Conservation (phyloP, 2,329 filamentous ascomycete species). For the Stachybotrys chlorohalonatus region DNA sequence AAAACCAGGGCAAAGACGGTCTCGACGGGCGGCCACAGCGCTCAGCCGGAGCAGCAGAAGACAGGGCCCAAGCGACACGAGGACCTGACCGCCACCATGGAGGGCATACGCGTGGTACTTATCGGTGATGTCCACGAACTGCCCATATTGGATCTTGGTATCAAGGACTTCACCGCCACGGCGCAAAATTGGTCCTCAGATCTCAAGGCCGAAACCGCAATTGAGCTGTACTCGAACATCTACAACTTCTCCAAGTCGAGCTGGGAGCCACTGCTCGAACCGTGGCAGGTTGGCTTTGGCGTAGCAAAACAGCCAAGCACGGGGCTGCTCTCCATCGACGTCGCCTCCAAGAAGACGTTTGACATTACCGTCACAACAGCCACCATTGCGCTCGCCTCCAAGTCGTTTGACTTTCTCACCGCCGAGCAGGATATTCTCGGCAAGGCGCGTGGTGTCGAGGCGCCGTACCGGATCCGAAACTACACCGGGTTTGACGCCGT, state of each 20-base stretch:
- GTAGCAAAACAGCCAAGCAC: slow-evolving; percentile 69
- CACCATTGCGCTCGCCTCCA: slow-evolving; percentile 85
- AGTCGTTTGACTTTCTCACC: slow-evolving; percentile 83
- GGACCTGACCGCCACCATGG: slow-evolving; percentile 75
- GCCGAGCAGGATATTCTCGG: slow-evolving; percentile 80
- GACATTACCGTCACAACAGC: slow-evolving; percentile 90
- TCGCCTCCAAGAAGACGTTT: slow-evolving; percentile 82
- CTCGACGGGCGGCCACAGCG: slow-evolving; percentile 3
- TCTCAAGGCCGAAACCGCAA: slow-evolving; percentile 77
- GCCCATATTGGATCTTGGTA: slow-evolving; percentile 85
- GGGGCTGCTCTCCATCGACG: slow-evolving; percentile 71
- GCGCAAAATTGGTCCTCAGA: slow-evolving; percentile 87
- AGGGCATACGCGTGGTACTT: slow-evolving; percentile 83
- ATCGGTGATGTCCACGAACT: slow-evolving; percentile 95
- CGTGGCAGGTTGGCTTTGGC: slow-evolving; percentile 90
- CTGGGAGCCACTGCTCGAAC: slow-evolving; percentile 94
- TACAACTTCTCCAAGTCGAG: slow-evolving; percentile 99
- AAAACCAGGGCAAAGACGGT: slow-evolving; percentile 26
- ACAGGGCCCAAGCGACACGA: slow-evolving; percentile 39
- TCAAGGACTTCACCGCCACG: slow-evolving; percentile 79
- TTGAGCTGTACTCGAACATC: slow-evolving; percentile 91
- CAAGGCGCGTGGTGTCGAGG: slow-evolving; percentile 84
- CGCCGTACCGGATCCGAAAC: slow-evolving; percentile 88
- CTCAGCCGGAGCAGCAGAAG: not conserved
- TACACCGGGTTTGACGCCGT: slow-evolving; percentile 89